Evolutionary conservation across 352 stramenopile species (phyloP).

Genomic region (Globisporangium nunn): DNA sequence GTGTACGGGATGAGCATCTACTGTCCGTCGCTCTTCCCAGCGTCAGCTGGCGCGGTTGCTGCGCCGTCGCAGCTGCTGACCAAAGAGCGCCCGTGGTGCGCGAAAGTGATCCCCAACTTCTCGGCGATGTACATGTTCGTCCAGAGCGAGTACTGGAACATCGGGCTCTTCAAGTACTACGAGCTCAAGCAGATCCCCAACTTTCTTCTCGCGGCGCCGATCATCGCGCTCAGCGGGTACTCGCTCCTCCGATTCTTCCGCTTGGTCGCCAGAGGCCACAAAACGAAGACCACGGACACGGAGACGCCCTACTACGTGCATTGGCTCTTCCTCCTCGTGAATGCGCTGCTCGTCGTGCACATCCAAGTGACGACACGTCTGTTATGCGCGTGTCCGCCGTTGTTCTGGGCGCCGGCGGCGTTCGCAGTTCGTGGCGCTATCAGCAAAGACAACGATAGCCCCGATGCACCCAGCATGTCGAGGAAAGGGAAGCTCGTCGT

Average conservation of each 20-base stretch:
- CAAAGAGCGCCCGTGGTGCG: constrained; percentile 66
- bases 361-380: constrained; percentile 86
- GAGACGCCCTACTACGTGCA: constrained; percentile 55
- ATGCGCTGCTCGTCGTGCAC: constrained; percentile 72
- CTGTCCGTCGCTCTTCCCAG: constrained; percentile 42
- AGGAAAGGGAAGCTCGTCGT: constrained; percentile 29
- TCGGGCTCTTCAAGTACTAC: constrained; percentile 92
- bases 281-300: neutral
- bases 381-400: constrained; percentile 57
- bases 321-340: constrained; percentile 69
- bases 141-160: constrained; percentile 94
- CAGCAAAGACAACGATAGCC: neutral
- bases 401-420: constrained; percentile 71
- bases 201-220: constrained; percentile 88
- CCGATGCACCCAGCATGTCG: constrained; percentile 4
- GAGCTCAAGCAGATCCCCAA: constrained; percentile 92
- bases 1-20: constrained; percentile 45
- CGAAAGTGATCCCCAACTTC: constrained; percentile 52
- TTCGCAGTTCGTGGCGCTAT: constrained; percentile 5
- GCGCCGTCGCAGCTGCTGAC: constrained; percentile 9
- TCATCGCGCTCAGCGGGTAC: constrained; percentile 63
- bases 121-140: constrained; percentile 92
- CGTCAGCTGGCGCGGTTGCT: neutral
- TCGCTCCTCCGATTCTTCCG: constrained; percentile 46
- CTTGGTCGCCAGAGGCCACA: constrained; percentile 6